Evolutionary conservation across 306 rosid species (phyloP).

Genomic region (Crataegus laevigata): DNA sequence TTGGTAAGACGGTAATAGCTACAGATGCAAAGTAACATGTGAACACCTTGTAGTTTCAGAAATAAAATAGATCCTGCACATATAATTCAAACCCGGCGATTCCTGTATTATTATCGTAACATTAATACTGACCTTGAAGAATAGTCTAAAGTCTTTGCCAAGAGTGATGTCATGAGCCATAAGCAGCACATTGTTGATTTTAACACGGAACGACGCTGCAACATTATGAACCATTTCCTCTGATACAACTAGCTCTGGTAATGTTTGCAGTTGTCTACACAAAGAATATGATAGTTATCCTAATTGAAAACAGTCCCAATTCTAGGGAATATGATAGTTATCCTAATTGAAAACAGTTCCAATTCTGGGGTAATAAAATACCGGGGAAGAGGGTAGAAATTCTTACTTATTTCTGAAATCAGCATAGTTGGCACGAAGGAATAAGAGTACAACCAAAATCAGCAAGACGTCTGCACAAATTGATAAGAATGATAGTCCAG

Average conservation of each 20-base stretch:
- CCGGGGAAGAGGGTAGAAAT: background rate
- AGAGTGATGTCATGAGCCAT: constrained; percentile 93
- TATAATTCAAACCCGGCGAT: background rate
- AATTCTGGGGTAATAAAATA: constrained; percentile 6
- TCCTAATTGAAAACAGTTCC: constrained; percentile 7
- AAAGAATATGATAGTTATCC: constrained; percentile 11
- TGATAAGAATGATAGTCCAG: constrained; percentile 61
- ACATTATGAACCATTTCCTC: constrained; percentile 91
- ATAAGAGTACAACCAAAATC: constrained; percentile 59
- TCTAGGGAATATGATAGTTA: constrained; percentile 9
- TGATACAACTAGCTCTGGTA: constrained; percentile 77
- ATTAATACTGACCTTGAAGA: constrained; percentile 70
- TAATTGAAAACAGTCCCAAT: constrained; percentile 8
- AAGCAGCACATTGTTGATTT: constrained; percentile 67
- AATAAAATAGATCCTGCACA: background rate
- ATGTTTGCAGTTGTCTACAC: constrained; percentile 54
- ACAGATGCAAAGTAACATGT: background rate
- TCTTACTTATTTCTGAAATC: constrained; percentile 61
- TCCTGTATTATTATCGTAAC: background rate
- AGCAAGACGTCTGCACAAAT: constrained; percentile 87
- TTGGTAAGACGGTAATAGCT: background rate
- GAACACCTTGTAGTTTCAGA: background rate
- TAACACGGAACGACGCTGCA: constrained; percentile 89
- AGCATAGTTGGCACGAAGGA: constrained; percentile 69
- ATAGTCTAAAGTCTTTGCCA: constrained; percentile 81